These are phyloP conservation scores for Alternaria ethzedia DNA, from an alignment of 2,329 filamentous ascomycete species.

Conservation along the genomic window DNA sequence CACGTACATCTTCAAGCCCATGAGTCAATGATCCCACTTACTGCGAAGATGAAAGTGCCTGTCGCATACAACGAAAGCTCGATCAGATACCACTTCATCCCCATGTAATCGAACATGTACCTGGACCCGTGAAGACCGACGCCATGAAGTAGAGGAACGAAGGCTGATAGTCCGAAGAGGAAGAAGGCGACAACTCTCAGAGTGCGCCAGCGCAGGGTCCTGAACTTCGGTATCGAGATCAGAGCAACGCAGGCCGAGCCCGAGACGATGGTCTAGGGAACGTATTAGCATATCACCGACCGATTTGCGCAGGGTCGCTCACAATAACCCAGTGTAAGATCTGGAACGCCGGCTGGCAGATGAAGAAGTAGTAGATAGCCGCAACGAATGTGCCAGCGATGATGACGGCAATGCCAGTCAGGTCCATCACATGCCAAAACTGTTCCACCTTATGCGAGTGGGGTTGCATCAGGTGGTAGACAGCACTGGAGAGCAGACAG, in stretches of 20 bases:
- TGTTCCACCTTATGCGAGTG: neutral
- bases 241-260: neutral
- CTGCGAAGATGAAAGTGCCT: neutral
- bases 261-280: neutral
- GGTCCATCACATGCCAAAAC: neutral
- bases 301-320: too few relatives aligned
- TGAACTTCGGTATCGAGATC: neutral
- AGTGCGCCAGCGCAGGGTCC: neutral
- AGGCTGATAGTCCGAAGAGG: neutral
- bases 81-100: neutral
- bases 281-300: rapidly evolving
- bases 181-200: neutral
- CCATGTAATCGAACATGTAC: neutral
- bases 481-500: neutral
- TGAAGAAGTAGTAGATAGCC: neutral
- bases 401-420: neutral
- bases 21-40: rapidly evolving
- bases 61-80: neutral
- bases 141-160: neutral
- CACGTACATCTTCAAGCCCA: rapidly evolving
- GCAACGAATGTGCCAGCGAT: neutral
- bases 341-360: neutral
- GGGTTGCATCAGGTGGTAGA: neutral
- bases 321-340: neutral
- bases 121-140: neutral